Conservation (phyloP, 2,329 filamentous ascomycete species). For the Colletotrichum sp. region DNA sequence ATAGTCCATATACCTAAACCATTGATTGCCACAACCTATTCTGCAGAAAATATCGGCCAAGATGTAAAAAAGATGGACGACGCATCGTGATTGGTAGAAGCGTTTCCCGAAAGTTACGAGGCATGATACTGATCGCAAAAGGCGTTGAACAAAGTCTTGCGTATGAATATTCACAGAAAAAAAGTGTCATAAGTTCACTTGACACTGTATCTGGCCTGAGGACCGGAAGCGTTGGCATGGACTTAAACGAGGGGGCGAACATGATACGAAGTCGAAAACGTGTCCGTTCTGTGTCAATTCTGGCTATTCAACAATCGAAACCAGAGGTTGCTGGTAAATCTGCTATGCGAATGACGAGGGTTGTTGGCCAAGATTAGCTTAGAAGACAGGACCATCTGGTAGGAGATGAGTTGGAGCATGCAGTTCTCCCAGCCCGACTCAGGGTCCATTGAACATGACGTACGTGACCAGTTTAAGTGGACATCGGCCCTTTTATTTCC, state of each 20-base stretch:
- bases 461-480: background rate
- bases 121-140: background rate
- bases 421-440: background rate
- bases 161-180: no score
- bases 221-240: accelerated
- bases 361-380: background rate
- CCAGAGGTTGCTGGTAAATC: background rate
- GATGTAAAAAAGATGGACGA: background rate
- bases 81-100: background rate
- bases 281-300: accelerated
- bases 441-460: background rate
- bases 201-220: accelerated
- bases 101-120: accelerated
- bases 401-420: background rate
- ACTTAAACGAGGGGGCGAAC: background rate
- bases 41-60: background rate
- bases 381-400: background rate
- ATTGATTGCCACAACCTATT: background rate
- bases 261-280: background rate
- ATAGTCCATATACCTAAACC: background rate
- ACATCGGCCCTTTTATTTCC: background rate
- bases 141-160: no score
- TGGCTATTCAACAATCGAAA: background rate
- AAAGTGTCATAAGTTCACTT: background rate
- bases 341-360: background rate